Evolutionary conservation across 768 basidiomycete species (phyloP), one percentile per base, ranked within the genome.

Genomic region (Cystobasidium onofrii): DNA sequence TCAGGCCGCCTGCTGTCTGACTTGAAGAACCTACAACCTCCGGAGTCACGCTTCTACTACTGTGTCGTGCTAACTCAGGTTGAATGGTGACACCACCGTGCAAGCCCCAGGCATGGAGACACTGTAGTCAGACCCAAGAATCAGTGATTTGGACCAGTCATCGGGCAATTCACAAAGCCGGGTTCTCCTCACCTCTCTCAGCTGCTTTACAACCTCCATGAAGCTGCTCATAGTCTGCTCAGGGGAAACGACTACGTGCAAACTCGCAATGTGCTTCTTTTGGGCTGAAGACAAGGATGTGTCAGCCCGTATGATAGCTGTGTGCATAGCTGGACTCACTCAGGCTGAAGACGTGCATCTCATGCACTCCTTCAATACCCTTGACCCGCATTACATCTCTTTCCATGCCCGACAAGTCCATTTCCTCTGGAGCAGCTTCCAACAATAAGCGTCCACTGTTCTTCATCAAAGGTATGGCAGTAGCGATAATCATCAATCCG

Each of bases 351-450:
- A 50, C 65, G 25, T 67, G 65, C 27, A 67, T 36, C 44, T 67
- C 73, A 41, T 74, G 73, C 13, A 73, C 33, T 25, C 50, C 70
- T 61, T 71, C 39, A 20, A 74, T 41, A 12, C 73, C 71, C 4
- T 72, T n/a, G 12, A 74, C 27, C 2, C 36, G 31, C 50, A 33
- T 54, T 7, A 74, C 25, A 57, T 74, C 73, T 46, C 72, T 46
- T 31, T 74, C 71, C 29, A 74, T 50, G 20, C 73, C 71, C 13
- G 43, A n/a, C 6, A 74, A 27, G 69, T 74, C 73, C 25, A 74
- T 36, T n/a, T 62, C 70, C 15, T 10, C 7, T 15, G 73, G 73
- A 10, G 73, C 73, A 33, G 39, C 52, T 25, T 74, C 44, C 3
- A 60, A 20, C 33, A 74, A 43, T 13, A 74, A 13, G 12, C 67